Evolutionary conservation across 1,284 basidiomycete genomes (phyloP).

Genomic region (Ceratobasidium sp.): DNA sequence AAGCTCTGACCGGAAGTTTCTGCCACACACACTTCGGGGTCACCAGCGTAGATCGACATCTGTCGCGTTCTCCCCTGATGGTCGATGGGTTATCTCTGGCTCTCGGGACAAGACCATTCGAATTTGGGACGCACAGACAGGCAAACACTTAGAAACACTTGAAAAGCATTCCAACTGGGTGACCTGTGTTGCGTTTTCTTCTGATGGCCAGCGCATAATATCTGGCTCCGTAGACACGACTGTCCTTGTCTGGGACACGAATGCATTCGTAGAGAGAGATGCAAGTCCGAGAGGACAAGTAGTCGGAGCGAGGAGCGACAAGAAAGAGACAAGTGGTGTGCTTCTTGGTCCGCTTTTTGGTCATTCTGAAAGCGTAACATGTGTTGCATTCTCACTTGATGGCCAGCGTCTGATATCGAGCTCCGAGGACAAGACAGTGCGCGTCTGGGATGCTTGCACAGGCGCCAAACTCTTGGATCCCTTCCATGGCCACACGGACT

Average conservation of each 20-base stretch:
- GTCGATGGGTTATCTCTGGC: constrained; percentile 19
- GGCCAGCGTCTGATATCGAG: no score
- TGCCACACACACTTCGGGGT: constrained; percentile 7
- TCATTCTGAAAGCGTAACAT: no score
- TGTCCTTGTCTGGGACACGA: constrained; percentile 38
- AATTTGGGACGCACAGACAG: background rate
- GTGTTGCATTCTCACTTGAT: no score
- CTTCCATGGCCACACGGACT: no score
- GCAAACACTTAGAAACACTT: background rate
- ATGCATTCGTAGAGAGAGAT: no score
- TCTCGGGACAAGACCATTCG: constrained; percentile 23
- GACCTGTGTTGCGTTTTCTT: no score
- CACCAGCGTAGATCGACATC: constrained; percentile 8
- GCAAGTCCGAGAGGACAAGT: no score
- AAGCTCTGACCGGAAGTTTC: background rate
- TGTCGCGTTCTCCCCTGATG: constrained; percentile 30
- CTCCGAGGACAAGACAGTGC: no score
- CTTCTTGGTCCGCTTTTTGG: background rate
- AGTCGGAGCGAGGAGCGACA: no score
- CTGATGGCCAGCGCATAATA: background rate
- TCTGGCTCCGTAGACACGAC: constrained; percentile 43
- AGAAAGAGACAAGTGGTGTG: background rate
- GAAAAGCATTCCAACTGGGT: constrained; percentile 25
- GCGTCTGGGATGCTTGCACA: no score
- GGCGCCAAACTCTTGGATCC: no score